Conservation (phyloP, 495 filamentous ascomycete genomes). For the Penicillium steckii region DNA sequence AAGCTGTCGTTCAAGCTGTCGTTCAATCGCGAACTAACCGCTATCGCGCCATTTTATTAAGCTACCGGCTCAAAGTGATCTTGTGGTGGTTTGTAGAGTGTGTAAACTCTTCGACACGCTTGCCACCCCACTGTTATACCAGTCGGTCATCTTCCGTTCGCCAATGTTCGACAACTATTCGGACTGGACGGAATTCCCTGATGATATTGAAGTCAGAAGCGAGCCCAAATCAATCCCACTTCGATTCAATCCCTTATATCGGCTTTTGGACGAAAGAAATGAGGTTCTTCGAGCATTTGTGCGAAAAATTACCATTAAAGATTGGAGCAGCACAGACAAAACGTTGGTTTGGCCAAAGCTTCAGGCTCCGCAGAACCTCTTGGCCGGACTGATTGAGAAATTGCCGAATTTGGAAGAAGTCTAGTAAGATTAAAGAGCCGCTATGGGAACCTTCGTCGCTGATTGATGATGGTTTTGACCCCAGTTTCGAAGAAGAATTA, state of each 20-base stretch:
- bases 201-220: neutral
- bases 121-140: slow-evolving; percentile 9
- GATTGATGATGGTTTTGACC: neutral
- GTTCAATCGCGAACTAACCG: no score
- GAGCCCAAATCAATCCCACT: neutral
- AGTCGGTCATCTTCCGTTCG: slow-evolving; percentile 2
- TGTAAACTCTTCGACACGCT: slow-evolving; percentile 2
- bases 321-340: neutral
- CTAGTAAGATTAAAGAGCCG: neutral
- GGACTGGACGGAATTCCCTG: neutral
- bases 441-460: no score
- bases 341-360: neutral
- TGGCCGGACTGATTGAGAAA: neutral
- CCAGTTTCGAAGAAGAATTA: neutral
- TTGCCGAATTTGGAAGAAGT: slow-evolving; percentile 3
- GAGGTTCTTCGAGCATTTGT: neutral
- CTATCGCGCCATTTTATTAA: neutral
- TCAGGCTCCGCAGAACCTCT: neutral
- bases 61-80: neutral
- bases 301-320: neutral
- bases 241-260: neutral
- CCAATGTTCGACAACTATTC: neutral
- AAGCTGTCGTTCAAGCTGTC: no score
- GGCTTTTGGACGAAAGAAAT: slow-evolving; percentile 1
- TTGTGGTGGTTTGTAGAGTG: slow-evolving; percentile 3